Percentiles rank a stretch among this genome's conserved stretches.
Evolutionary conservation across 495 filamentous ascomycete genomes (phyloP).

Genomic region (Podospora pseudocomata): DNA sequence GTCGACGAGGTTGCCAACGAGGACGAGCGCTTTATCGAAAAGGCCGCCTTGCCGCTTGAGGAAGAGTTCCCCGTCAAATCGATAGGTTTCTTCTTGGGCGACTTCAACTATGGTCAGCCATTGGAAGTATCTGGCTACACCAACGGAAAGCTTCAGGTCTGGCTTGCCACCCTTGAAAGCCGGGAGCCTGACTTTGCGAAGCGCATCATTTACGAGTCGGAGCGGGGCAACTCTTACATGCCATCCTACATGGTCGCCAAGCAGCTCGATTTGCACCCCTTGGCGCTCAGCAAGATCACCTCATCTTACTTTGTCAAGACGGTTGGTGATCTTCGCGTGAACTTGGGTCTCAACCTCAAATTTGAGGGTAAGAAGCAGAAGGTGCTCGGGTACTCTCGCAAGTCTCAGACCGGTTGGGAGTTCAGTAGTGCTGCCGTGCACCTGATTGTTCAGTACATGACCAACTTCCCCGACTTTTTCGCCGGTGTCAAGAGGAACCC

Average conservation of each 20-base stretch:
- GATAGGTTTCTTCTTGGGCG: conserved; percentile 91
- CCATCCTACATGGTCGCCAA: conserved; percentile 85
- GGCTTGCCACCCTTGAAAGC: conserved; percentile 62
- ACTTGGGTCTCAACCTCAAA: conserved; percentile 93
- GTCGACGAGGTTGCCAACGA: conserved; percentile 89
- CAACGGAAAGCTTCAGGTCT: conserved; percentile 68
- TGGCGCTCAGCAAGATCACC: conserved; percentile 92
- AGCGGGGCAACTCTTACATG: conserved; percentile 66
- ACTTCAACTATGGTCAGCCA: conserved; percentile 88
- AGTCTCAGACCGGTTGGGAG: conserved; percentile 83
- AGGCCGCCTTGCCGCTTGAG: conserved; percentile 76
- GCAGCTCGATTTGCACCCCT: conserved; percentile 72
- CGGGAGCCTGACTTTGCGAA: conserved; percentile 80
- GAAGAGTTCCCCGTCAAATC: conserved; percentile 85
- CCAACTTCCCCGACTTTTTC: conserved; percentile 91
- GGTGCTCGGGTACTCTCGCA: conserved; percentile 91
- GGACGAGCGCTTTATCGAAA: conserved; percentile 90
- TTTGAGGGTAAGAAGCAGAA: conserved; percentile 94
- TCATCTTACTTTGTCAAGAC: conserved; percentile 84
- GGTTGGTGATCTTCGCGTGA: conserved; percentile 68
- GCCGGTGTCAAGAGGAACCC: conserved; percentile 71
- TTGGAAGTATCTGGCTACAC: conserved; percentile 75
- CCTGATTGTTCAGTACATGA: conserved; percentile 83
- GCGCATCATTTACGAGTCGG: conserved; percentile 62
- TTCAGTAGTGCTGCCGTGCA: conserved; percentile 81